Base-by-base conservation (phyloP, 495 filamentous ascomycete species). In the Usnea hakonensis region DNA sequence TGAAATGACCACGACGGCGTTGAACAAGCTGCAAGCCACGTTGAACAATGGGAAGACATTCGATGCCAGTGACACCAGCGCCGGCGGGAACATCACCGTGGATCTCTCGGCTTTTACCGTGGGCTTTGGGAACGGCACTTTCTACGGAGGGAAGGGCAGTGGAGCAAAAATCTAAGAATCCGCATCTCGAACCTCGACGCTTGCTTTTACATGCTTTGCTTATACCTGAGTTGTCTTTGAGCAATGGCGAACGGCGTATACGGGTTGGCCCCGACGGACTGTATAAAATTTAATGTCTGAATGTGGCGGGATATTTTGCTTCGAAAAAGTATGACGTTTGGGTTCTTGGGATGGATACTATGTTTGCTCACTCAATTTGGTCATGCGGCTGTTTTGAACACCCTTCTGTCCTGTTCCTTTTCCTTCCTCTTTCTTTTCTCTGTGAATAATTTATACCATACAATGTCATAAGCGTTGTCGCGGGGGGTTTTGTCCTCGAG, bases 31-130 rank as follows among this genome's bases (percentile, higher is more conserved):
- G 64, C 65, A 75, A 48, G 59, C 50, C 46, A 76, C 80, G 50
- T 63, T 81, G 41, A 54, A 36, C 14, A 65, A 68, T 9, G 62
- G 61, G 2, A 62, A 55, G 21, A 62, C 54, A 21, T 66, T 66
- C 26, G 60, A 68, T 52, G 30, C 58, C 19, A 64, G 32, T 19
- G 57, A 44, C 35, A 62, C 48, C 55, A 60, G 33, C 35, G 60
- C 53, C 14, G 57, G 61, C 36, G 74, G 70, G 1, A 71, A 69
- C 23, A 76, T 77, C 57, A 68, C 64, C 13, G 36, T 83, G 60
- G 70, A 80, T 64, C 81, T 80, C 66, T 67, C 67, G 37, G 72
- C 72, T 17, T 75, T 73, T 62, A 74, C 71, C 13, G 79, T 82
- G 55, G 75, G 71, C 2, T 65, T 73, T 48, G 68, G 71, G 17